Evolutionary conservation across 192 early-diverging fungal genomes (phyloP).

Genomic region (Phycomyces blakesleeanus): DNA sequence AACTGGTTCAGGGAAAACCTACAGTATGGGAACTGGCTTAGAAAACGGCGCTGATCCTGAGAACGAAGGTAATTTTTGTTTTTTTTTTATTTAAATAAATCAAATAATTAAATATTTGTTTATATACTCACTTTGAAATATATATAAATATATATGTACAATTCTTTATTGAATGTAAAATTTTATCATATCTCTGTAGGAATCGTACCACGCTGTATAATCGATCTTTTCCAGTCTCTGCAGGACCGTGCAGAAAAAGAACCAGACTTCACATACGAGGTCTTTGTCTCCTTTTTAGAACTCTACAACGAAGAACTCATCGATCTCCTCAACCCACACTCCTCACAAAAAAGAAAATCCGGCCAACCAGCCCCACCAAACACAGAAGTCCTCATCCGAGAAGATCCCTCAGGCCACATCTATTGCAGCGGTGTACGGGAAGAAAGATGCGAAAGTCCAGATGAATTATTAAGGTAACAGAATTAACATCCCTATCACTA

Average conservation of each 20-base stretch:
- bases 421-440: slow-evolving; percentile 82
- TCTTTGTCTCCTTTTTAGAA: slow-evolving; percentile 88
- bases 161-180: too few relatives aligned
- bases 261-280: slow-evolving; percentile 40
- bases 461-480: slow-evolving; percentile 56
- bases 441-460: slow-evolving; percentile 61
- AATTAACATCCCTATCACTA: neutral
- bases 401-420: slow-evolving; percentile 85
- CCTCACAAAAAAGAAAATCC: slow-evolving; percentile 31
- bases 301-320: slow-evolving; percentile 98
- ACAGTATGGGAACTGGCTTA: slow-evolving; percentile 86
- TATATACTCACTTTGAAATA: too few relatives aligned
- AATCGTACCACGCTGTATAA: slow-evolving; percentile 70
- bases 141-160: neutral
- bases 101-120: too few relatives aligned
- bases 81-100: too few relatives aligned
- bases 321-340: slow-evolving; percentile 65
- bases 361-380: slow-evolving; percentile 9
- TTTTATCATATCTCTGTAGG: slow-evolving; percentile 38
- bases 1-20: slow-evolving; percentile 92
- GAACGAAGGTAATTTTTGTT: slow-evolving; percentile 29
- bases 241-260: slow-evolving; percentile 36
- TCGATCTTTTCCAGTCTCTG: slow-evolving; percentile 49
- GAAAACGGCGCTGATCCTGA: slow-evolving; percentile 29
- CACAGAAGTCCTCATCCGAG: slow-evolving; percentile 52